phyloP scores from a whole-genome alignment of 208 protist genomes.

The Plasmodiophora brassicae region DNA sequence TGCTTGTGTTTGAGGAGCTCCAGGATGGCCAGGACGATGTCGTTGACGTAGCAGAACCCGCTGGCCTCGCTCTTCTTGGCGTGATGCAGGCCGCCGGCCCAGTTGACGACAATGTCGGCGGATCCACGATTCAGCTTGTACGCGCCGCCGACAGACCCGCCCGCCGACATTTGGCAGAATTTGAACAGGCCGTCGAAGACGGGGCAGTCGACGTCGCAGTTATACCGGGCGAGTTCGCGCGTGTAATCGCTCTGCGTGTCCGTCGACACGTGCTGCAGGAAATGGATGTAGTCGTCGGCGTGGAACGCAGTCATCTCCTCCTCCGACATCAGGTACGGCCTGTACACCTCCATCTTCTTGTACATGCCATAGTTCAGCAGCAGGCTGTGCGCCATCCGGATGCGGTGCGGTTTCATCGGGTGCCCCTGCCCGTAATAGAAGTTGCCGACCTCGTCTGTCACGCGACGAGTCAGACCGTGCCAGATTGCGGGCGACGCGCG shows the following conservation, averaged over 20 bases:
- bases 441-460: constrained; percentile 48
- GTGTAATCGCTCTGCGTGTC: constrained; percentile 48
- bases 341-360: constrained; percentile 60
- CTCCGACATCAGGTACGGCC: constrained; percentile 40
- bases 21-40: constrained; percentile 84
- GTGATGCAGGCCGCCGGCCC: constrained; percentile 79
- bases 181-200: constrained; percentile 64
- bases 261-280: constrained; percentile 53
- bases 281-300: constrained; percentile 61
- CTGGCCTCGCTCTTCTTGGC: constrained; percentile 79
- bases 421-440: constrained; percentile 62
- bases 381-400: constrained; percentile 62
- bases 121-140: constrained; percentile 52
- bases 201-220: constrained; percentile 55
- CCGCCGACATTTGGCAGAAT: constrained; percentile 60
- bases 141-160: constrained; percentile 51
- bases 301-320: constrained; percentile 59
- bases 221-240: constrained; percentile 48
- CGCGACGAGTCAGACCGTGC: neutral
- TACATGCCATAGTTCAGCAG: constrained; percentile 61
- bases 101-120: constrained; percentile 77
- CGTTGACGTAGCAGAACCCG: constrained; percentile 88
- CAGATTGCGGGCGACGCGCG: no score
- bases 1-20: constrained; percentile 75
- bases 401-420: constrained; percentile 66